These are phyloP conservation scores for Jackrogersella multiformis DNA, from an alignment of 495 filamentous ascomycete species.

Conservation along the genomic window DNA sequence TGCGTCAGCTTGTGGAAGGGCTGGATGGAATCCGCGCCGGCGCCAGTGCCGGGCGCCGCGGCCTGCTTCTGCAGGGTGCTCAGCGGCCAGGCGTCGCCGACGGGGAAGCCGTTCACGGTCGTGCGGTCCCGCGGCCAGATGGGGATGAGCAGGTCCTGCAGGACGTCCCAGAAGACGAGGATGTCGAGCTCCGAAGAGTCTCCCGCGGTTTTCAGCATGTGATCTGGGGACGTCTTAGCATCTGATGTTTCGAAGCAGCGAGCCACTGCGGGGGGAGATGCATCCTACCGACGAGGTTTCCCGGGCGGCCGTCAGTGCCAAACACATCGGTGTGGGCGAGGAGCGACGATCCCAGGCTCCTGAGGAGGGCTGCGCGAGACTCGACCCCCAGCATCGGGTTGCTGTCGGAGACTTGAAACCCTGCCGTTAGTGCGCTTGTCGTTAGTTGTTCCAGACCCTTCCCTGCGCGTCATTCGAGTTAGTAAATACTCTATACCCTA, in stretches of 20 bases:
- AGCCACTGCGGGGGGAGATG: too few relatives aligned
- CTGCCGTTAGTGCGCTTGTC: neutral
- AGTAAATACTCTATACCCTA: too few relatives aligned
- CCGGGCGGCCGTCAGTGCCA: slow-evolving; percentile 5
- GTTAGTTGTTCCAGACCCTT: slow-evolving; percentile 5
- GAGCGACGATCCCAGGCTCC: slow-evolving; percentile 3
- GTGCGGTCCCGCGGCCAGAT: slow-evolving; percentile 92
- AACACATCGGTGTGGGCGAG: neutral
- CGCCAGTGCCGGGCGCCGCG: slow-evolving; percentile 56
- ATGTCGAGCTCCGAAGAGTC: slow-evolving; percentile 85
- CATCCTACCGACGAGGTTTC: slow-evolving; percentile 20
- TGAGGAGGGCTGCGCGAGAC: slow-evolving; percentile 4
- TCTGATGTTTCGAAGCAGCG: too few relatives aligned
- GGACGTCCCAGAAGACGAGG: slow-evolving; percentile 84
- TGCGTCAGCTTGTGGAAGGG: slow-evolving; percentile 93
- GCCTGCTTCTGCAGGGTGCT: slow-evolving; percentile 44
- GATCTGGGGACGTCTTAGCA: slow-evolving; percentile 66
- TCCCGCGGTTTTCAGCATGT: slow-evolving; percentile 83
- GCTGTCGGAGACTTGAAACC: neutral
- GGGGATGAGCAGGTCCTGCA: slow-evolving; percentile 84
- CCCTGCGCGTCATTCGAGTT: neutral
- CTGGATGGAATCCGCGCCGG: slow-evolving; percentile 82
- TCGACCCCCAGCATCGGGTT: slow-evolving; percentile 4
- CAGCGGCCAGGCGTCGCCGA: slow-evolving; percentile 89
- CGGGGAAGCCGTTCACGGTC: slow-evolving; percentile 81